These are phyloP conservation scores for Aspergillus latus DNA, from an alignment of 2,329 filamentous ascomycete genomes.

Conservation along the genomic window DNA sequence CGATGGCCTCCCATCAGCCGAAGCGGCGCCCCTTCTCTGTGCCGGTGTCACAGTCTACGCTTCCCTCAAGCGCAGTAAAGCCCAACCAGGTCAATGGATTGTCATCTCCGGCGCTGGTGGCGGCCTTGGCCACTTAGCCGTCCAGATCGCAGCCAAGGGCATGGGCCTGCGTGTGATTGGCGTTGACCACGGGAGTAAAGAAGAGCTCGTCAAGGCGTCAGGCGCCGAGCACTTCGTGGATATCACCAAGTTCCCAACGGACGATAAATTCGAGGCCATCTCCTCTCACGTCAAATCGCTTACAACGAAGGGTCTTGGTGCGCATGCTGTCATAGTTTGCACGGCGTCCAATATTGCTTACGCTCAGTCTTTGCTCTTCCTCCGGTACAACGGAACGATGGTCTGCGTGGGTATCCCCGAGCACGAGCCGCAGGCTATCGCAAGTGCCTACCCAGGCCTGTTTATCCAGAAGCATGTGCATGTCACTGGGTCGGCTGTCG, in stretches of 20 bases:
- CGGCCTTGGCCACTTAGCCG: constrained; percentile 63
- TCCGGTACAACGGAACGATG: constrained; percentile 52
- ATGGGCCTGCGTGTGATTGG: constrained; percentile 66
- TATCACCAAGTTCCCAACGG: constrained; percentile 51
- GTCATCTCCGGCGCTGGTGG: constrained; percentile 62
- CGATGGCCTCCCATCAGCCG: constrained; percentile 57
- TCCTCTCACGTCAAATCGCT: constrained; percentile 57
- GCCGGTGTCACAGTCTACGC: constrained; percentile 68
- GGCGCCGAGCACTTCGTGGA: constrained; percentile 68
- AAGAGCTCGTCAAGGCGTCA: constrained; percentile 56
- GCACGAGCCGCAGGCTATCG: constrained; percentile 46
- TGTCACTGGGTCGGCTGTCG: constrained; percentile 54
- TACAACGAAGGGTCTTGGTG: constrained; percentile 60
- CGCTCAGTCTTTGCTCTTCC: constrained; percentile 48
- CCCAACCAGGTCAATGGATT: constrained; percentile 60
- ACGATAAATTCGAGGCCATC: constrained; percentile 51
- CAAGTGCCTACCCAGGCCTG: constrained; percentile 42
- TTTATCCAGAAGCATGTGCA: constrained; percentile 46
- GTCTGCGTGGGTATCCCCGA: constrained; percentile 56
- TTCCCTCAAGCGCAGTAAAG: constrained; percentile 61
- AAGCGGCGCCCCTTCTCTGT: constrained; percentile 67
- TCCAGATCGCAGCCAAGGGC: constrained; percentile 60
- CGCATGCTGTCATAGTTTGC: constrained; percentile 61
- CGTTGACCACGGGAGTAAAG: constrained; percentile 64
- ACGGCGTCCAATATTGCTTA: constrained; percentile 53